A percentile compares a stretch with the other conserved stretches of the same genome.
These are phyloP conservation scores for Globisporangium cederbergense DNA, from an alignment of 352 stramenopile species.

Conservation along the genomic window DNA sequence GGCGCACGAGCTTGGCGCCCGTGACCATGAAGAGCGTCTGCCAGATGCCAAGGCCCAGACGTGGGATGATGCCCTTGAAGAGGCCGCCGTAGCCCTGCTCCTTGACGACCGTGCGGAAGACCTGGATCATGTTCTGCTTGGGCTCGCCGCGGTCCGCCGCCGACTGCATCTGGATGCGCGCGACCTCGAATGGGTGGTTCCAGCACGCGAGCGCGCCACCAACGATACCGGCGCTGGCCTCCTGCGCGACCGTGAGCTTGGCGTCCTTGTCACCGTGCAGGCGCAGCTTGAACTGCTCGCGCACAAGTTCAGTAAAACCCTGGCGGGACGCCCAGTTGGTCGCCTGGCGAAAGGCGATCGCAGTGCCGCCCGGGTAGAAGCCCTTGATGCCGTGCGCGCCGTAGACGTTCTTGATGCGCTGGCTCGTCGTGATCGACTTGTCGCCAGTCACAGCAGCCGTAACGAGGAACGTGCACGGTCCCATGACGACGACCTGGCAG, in stretches of 20 bases:
- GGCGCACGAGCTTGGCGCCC: constrained; percentile 86
- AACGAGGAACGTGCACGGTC: constrained; percentile 89
- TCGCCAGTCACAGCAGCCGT: constrained; percentile 88
- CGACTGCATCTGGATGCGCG: constrained; percentile 91
- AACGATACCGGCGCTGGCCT: constrained; percentile 82
- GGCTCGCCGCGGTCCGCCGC: constrained; percentile 83
- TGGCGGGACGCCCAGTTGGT: constrained; percentile 91
- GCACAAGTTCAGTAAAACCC: constrained; percentile 89
- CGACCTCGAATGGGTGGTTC: constrained; percentile 92
- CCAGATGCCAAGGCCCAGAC: constrained; percentile 85
- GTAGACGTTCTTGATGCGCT: constrained; percentile 85
- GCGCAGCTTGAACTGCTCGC: constrained; percentile 77
- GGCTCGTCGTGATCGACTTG: constrained; percentile 82
- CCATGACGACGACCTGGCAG: constrained; percentile 89
- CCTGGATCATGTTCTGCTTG: constrained; percentile 89
- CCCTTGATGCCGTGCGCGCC: constrained; percentile 81
- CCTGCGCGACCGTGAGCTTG: constrained; percentile 87
- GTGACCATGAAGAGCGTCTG: constrained; percentile 93
- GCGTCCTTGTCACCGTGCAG: constrained; percentile 82
- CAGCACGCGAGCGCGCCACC: constrained; percentile 86
- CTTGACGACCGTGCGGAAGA: constrained; percentile 84
- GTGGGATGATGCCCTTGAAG: constrained; percentile 90
- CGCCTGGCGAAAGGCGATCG: constrained; percentile 89
- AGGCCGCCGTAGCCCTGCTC: constrained; percentile 79
- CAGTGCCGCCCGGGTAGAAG: constrained; percentile 89